Percentiles rank a stretch among this genome's conserved stretches.
phyloP scores from a whole-genome alignment of 768 basidiomycete species.

The Naganishia onofrii region DNA sequence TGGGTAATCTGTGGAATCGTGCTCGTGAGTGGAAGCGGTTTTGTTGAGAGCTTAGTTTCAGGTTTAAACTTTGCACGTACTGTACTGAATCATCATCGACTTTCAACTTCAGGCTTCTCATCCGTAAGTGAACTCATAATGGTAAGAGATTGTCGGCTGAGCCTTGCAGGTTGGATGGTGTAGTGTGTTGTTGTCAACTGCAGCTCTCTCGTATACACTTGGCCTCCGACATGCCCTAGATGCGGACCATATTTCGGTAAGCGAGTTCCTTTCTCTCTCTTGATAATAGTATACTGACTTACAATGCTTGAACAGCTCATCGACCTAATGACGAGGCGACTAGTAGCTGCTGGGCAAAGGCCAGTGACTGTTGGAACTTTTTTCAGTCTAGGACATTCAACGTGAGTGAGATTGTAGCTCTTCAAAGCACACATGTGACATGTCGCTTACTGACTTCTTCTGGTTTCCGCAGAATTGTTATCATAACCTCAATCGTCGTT shows the following conservation, averaged over 20 bases:
- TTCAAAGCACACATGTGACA: neutral
- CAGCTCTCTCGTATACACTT: constrained; percentile 25
- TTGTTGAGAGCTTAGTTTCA: too few species aligned
- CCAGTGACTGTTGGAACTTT: constrained; percentile 31
- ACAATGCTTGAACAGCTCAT: constrained; percentile 2
- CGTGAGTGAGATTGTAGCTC: neutral
- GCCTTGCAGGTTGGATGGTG: neutral
- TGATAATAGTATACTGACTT: neutral
- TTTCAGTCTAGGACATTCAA: constrained; percentile 30
- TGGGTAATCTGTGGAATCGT: constrained; percentile 23
- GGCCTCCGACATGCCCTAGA: constrained; percentile 30
- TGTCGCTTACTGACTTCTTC: too few species aligned
- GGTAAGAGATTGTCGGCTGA: neutral
- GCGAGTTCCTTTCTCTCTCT: neutral
- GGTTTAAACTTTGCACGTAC: too few species aligned
- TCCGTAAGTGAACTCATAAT: constrained; percentile 1
- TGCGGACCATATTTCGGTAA: constrained; percentile 31
- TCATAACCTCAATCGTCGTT: constrained; percentile 27
- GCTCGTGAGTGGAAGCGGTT: constrained; percentile 7
- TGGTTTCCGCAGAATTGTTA: constrained; percentile 22
- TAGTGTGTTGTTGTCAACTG: constrained; percentile 20
- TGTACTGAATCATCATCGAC: neutral
- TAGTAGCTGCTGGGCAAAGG: constrained; percentile 25
- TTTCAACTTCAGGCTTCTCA: neutral
- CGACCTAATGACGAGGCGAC: constrained; percentile 27